phyloP scores from a whole-genome alignment of 371 early-diverging fungal species.

The Rhizopus sp. region DNA sequence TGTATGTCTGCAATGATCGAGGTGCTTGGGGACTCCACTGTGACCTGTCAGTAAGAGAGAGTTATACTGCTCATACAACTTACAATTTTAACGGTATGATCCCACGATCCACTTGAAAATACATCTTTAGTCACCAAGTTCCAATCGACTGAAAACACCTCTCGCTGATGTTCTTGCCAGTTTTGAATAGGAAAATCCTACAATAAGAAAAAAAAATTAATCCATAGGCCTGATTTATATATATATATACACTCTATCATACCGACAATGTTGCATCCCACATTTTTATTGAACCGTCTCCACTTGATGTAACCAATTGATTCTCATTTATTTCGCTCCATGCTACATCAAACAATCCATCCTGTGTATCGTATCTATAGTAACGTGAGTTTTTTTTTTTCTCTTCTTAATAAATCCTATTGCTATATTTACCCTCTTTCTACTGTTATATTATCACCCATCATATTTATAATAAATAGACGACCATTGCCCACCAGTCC shows the following conservation, averaged over 20 bases:
- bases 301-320: conserved; percentile 87
- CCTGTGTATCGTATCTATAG: conserved; percentile 91
- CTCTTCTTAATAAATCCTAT: neutral
- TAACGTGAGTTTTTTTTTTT: neutral
- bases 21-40: conserved; percentile 89
- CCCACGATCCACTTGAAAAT: conserved; percentile 93
- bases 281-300: conserved; percentile 93
- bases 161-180: conserved; percentile 93
- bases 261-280: conserved; percentile 87
- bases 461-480: conserved; percentile 64
- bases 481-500: conserved; percentile 96
- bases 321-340: conserved; percentile 96
- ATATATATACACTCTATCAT: conserved; percentile 27
- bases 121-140: conserved; percentile 85
- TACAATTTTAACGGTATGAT: conserved; percentile 90
- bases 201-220: neutral
- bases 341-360: conserved; percentile 89
- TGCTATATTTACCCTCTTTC: conserved; percentile 66
- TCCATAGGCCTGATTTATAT: neutral
- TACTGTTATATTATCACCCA: conserved; percentile 54
- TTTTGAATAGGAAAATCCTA: conserved; percentile 88
- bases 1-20: conserved; percentile 79
- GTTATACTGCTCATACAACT: conserved; percentile 16
- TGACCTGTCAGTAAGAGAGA: neutral
- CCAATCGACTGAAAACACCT: conserved; percentile 93